Percentiles rank a stretch among this genome's conserved stretches.
These are phyloP conservation scores for Arctostaphylos glauca DNA, from an alignment of 148 eudicot species.

Conservation along the genomic window DNA sequence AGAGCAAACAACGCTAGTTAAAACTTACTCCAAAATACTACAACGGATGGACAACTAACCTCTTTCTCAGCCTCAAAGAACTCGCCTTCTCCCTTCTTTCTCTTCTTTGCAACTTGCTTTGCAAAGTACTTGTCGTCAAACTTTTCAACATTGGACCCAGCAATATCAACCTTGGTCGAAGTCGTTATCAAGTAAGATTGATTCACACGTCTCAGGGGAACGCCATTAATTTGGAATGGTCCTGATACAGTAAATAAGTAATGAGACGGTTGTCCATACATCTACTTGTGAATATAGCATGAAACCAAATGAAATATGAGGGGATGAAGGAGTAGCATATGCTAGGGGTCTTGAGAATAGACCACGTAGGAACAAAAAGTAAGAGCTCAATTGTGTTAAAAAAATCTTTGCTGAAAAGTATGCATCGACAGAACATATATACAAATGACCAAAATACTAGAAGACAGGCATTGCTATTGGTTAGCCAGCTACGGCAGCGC, in stretches of 20 bases:
- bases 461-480: neutral
- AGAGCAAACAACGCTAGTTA: neutral
- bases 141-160: conserved; percentile 18
- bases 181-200: conserved; percentile 21
- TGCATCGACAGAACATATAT: neutral
- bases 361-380: neutral
- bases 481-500: neutral
- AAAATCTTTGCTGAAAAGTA: neutral
- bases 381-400: neutral
- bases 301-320: neutral
- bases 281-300: neutral
- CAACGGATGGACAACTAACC: conserved; percentile 15
- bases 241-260: neutral
- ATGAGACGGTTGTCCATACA: neutral
- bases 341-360: neutral
- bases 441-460: neutral
- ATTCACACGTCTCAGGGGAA: conserved; percentile 27
- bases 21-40: neutral
- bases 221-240: conserved; percentile 30
- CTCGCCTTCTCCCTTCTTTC: conserved; percentile 28
- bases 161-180: conserved; percentile 26
- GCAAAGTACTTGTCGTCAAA: conserved; percentile 25
- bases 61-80: conserved; percentile 29
- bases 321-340: neutral
- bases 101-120: conserved; percentile 24